Evolutionary conservation across 2,329 filamentous ascomycete species (phyloP), one percentile per base, ranked within the genome.

Genomic region (Xylaria sp.): DNA sequence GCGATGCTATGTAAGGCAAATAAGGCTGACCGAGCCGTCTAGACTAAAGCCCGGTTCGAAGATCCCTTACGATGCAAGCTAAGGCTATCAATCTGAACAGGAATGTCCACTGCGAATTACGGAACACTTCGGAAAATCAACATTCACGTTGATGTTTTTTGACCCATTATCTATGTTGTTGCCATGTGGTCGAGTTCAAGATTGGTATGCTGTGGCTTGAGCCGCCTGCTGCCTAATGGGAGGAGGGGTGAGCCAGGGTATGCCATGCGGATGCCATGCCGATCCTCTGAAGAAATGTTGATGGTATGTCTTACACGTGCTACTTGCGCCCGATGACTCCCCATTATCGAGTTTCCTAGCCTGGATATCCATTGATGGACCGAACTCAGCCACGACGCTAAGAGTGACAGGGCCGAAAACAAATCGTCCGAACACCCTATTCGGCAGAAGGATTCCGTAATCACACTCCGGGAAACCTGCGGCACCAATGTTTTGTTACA

Each of bases 1-100:
- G 42, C 44, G 28, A 46, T 66, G 23, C 15, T n/a, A 61, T 13
- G 48, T 57, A 36, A 42, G 31, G 49, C 38, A 40, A 61, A 56
- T 66, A 66, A 69, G 66, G 66, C 66, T 66, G 66, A 66, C 54
- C 46, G 63, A 54, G 51, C 57, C 51, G 51, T 36, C 53, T 31
- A 13, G 44, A 28, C 44, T 58, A 10, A 51, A n/a, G 49, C 15
- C 26, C 3, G 4, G 33, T 15, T 46, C 13, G 23, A 54, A 40
- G n/a, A 23, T 33, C 33, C 63, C 26, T 64, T 3, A n/a, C 44
- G 23, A 53, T 36, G 6, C 17, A 15, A 33, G 26, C 26, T 13
- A 31, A 53, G 26, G 49, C 28, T 33, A n/a, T 53, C 31, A 15
- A 31, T 33, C 17, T 31, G 15, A 53, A 53, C 49, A 1, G 26